Evolutionary conservation across 257 asterid genomes (phyloP).

Genomic region (Scutellaria galericulata): DNA sequence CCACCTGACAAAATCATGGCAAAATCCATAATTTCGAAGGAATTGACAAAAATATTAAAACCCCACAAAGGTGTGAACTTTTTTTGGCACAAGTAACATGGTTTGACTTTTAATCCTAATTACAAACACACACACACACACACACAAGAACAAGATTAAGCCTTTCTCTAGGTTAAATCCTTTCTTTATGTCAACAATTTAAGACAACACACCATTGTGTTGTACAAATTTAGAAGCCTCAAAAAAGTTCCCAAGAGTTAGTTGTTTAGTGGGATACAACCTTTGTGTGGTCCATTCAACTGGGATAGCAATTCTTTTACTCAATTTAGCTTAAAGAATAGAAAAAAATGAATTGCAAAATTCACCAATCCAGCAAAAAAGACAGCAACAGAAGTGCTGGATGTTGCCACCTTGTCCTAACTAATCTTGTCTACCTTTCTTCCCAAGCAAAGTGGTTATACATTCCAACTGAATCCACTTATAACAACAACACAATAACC

Average conservation of each 20-base stretch:
- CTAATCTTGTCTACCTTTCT: conserved; percentile 46
- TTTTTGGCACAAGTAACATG: too few relatives aligned
- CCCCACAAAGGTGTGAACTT: too few relatives aligned
- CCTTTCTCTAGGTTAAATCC: too few relatives aligned
- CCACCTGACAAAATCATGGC: too few relatives aligned
- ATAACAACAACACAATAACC: conserved; percentile 24
- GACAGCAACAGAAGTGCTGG: conserved; percentile 24
- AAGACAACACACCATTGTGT: neutral
- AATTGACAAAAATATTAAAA: too few relatives aligned
- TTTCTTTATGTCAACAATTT: too few relatives aligned
- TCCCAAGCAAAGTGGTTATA: conserved; percentile 44
- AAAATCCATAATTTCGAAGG: too few relatives aligned
- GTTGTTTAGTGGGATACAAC: neutral
- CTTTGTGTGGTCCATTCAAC: conserved; percentile 18
- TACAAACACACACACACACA: too few relatives aligned
- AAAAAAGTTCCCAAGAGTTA: neutral
- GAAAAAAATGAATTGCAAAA: conserved; percentile 6
- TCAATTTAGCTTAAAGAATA: conserved; percentile 11
- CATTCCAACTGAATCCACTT: conserved; percentile 30
- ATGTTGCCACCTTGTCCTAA: conserved; percentile 32
- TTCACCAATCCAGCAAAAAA: conserved; percentile 31
- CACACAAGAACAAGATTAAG: too few relatives aligned
- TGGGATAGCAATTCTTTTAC: neutral
- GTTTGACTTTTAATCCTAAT: too few relatives aligned
- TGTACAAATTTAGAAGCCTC: neutral